Base-by-base conservation (phyloP, 345 rosid genomes). In the Triadica sebifera region DNA sequence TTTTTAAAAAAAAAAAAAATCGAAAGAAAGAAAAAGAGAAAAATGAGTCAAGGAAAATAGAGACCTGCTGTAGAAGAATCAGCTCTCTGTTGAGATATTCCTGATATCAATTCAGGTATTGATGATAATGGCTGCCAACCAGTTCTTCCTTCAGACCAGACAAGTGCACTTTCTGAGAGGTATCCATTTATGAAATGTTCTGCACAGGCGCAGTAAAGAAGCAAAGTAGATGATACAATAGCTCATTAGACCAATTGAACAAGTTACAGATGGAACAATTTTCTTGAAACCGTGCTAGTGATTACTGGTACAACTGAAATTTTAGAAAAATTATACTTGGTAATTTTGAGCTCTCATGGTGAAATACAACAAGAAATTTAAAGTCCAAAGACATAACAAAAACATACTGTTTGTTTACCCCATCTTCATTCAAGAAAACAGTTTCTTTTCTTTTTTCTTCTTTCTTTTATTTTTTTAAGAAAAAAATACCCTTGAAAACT, bases 61-160 rank as follows among this genome's bases (percentile, higher is more conserved):
- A 49, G 81, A 91, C 93, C 91, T 80, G 76, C 53, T 73, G 80
- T 69, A 58, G 84, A 80, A 75, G 58, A 43, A 58, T 15, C 70
- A 64, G 67, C 75, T 51, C 65, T 86, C 49, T 65, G 79, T 64
- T 72, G 82, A 78, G 89, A 78, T 70, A 82, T 81, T 78, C 81
- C 85, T 24, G 87, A 75, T 70, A 81, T 74, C 66, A 95, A 79
- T 83, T 79, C 94, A 1, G 93, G 88, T 74, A 96, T 80, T 12
- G 92, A 73, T 47, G 96, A 88, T 46, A 96, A 70, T 17, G 95
- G 94, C 77, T 91, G 89, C 97, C 99, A 93, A 41, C 86, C 88
- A 49, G 85, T 88, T 82, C 93, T 82, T 79, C 97, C 98, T 66
- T 93, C 89, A 51, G 94, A 85, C 98, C 98, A 91, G 19, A 88